These are phyloP conservation scores for Zalerion maritima DNA, from an alignment of 495 filamentous ascomycete species.

Conservation along the genomic window DNA sequence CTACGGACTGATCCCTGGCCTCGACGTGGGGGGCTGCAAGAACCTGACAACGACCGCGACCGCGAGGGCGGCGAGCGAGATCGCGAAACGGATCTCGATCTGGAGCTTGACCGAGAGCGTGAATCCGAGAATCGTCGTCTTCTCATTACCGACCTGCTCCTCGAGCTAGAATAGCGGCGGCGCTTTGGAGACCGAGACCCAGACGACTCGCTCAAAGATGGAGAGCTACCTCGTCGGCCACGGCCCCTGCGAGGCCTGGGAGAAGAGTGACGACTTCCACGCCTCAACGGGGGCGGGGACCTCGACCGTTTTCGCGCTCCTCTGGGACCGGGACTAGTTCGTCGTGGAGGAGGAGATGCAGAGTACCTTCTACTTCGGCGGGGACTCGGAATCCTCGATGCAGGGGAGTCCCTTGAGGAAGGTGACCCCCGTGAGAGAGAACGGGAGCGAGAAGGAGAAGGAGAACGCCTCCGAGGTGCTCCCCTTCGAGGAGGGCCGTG, in stretches of 20 bases:
- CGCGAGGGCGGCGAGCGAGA: constrained; percentile 35
- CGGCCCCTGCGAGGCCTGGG: constrained; percentile 10
- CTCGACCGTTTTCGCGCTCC: constrained; percentile 5
- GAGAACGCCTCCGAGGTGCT: constrained; percentile 16
- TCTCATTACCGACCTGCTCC: constrained; percentile 12
- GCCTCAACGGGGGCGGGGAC: constrained; percentile 3
- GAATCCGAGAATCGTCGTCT: constrained; percentile 19
- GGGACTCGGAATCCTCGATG: too few species aligned
- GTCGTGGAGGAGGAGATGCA: too few species aligned
- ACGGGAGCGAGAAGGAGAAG: constrained; percentile 13
- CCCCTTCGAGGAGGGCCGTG: constrained; percentile 11
- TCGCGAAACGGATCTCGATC: constrained; percentile 18
- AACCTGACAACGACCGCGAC: too few species aligned
- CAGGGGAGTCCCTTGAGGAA: constrained; percentile 1
- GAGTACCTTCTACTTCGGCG: too few species aligned
- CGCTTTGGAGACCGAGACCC: constrained; percentile 14
- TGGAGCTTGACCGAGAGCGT: constrained; percentile 22
- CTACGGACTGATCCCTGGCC: too few species aligned
- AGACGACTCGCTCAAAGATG: constrained; percentile 15
- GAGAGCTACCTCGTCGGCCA: constrained; percentile 16
- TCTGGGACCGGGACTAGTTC: background rate
- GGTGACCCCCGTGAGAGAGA: constrained; percentile 6
- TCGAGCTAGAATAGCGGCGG: constrained; percentile 17
- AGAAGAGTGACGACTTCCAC: constrained; percentile 3
- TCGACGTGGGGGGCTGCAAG: too few species aligned